Percentiles rank a stretch among this genome's conserved stretches.
Conservation (phyloP, 768 basidiomycete species). For the Termitomyces sp. region DNA sequence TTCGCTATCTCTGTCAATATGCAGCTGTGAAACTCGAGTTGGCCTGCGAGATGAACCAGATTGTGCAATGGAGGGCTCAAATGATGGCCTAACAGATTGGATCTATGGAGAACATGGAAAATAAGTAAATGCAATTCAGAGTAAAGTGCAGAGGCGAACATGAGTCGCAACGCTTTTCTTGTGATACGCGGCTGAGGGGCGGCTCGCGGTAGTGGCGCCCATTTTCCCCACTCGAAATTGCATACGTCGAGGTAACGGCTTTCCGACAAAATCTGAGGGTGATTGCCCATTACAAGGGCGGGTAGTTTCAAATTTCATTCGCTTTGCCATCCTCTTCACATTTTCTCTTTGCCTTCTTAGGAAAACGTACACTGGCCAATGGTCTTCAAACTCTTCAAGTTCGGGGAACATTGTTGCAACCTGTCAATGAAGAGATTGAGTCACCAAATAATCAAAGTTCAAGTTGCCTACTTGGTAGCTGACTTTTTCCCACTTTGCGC, state of each 20-base stretch:
- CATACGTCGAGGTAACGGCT: neutral
- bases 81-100: neutral
- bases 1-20: no score
- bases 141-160: neutral
- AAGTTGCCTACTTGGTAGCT: neutral
- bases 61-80: neutral
- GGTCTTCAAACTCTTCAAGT: neutral
- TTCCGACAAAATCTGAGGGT: neutral
- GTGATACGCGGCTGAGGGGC: no score
- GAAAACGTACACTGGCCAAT: neutral
- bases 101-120: neutral
- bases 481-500: neutral
- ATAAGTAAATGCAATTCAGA: neutral
- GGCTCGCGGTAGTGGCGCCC: neutral
- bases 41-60: neutral
- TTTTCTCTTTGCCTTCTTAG: neutral
- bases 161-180: neutral
- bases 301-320: neutral
- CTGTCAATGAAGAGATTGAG: neutral
- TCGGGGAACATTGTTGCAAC: neutral
- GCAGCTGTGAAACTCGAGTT: neutral
- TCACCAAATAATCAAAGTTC: neutral
- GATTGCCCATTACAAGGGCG: neutral
- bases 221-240: neutral
- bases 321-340: accelerated